Base-by-base conservation (phyloP, 495 filamentous ascomycete species). In the Polyplosphaeria fusca region DNA sequence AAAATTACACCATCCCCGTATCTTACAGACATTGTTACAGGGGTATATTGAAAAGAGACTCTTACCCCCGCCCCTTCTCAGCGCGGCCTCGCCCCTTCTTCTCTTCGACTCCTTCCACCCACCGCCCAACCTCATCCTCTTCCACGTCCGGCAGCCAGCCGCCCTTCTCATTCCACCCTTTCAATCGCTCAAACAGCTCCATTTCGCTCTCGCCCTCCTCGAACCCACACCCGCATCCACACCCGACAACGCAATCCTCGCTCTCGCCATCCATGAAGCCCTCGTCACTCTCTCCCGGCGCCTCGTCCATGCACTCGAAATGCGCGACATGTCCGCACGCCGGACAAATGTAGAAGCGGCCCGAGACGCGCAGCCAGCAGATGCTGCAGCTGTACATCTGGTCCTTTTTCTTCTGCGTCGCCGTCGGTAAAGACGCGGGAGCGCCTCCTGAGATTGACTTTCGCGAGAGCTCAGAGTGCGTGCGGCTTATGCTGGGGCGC, bases 351-450 rank as follows among this genome's bases (percentile, higher is more conserved):
- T 52, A 56, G 23, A 62, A 56, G 25, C 59, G 45, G n/a, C 59
- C 59, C 7, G 26, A 43, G 28, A 62, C 47, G 7, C 47, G 46
- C 13, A 62, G 48, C 59, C 59, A 62, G 41, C 59, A 62, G 2
- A 62, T 57, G 27, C 52, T 57, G 41, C 59, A 62, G 16, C 19
- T 51, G 40, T 62, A 57, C 11, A 62, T 47, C n/a, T 27, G 14
- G 14, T 56, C 38, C 3, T 27, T 40, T 22, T 45, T 60, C n/a
- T 44, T 44, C 30, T 35, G 30, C 7, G 14, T 35, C 13, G 44
- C 44, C 18, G 18, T 47, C 28, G 3, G 18, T 26, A 25, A 30
- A 38, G 9, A 7, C 18, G 28, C n/a, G 12, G n/a, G n/a, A 4
- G 23, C 19, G 5, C 2, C 20, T 28, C 16, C 13, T 12, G 20